Base-by-base conservation (phyloP, 2,329 filamentous ascomycete genomes). In the Akanthomyces muscarius region DNA sequence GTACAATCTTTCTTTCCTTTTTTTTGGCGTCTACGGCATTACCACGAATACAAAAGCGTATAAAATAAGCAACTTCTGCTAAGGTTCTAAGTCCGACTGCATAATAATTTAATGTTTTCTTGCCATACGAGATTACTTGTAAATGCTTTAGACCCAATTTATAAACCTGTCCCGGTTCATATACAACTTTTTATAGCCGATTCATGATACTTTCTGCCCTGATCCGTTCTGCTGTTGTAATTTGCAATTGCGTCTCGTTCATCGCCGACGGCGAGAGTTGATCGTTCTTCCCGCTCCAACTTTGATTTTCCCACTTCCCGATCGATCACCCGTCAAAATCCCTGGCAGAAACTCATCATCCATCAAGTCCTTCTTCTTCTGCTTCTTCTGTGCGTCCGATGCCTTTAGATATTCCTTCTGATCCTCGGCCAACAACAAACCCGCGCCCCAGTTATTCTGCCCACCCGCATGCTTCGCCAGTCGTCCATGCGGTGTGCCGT, bases 321-420 rank as follows among this genome's bases (percentile, higher is more conserved):
- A 83, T 68, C 94, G 82, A 70, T 93, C 87, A 0, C 95, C 95
- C 0, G 87, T 95, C 71, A 99, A 73, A 54, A 99, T 90, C 41
- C 86, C 82, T 0, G 95, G 95, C 66, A 98, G 76, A 73, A 93
- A 96, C 76, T 99, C 94, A 72, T 96, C 89, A 72, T 98, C 94
- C 94, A 98, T 96, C 63, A 97, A 77, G 76, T 97, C 92, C 71
- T 86, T 88, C 73, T 90, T 86, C 71, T 88, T 88, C 60, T 79
- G 80, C 69, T 89, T 85, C 69, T 83, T 85, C 72, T 89, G 85
- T 68, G 87, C 83, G 3, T 83, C 83, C 18, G 84, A 74, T 60
- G 87, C 87, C 66, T 83, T 81, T 48, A 84, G 75, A 75, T 90
- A 98, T 79, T 99, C 95, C 79, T 96, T 97, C 80, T 99, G 95